Conservation (phyloP, 129 eudicot genomes). For the Rutidosis leptorrhynchoides region DNA sequence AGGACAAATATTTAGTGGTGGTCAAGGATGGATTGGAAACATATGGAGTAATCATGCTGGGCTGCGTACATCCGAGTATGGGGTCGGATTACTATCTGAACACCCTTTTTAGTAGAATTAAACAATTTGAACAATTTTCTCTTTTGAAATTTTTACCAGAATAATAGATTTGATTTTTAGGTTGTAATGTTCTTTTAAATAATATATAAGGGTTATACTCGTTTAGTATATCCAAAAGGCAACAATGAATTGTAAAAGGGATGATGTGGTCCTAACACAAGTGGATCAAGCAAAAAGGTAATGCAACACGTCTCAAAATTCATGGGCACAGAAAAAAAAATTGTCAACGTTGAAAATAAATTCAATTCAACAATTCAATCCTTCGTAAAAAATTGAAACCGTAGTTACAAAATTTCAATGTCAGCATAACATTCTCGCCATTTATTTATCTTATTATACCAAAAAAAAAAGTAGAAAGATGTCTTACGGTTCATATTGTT, state of each 20-base stretch:
- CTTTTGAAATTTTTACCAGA: too few relatives aligned
- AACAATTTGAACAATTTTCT: too few relatives aligned
- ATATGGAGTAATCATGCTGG: too few relatives aligned
- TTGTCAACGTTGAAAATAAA: conserved; percentile 11
- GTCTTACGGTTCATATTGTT: background rate
- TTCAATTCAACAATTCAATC: background rate
- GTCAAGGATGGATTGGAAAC: too few relatives aligned
- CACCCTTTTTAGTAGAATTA: too few relatives aligned
- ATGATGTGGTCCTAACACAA: conserved; percentile 24
- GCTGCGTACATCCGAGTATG: too few relatives aligned
- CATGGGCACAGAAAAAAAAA: background rate
- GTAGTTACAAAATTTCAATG: conserved; percentile 4
- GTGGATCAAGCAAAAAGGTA: conserved; percentile 21
- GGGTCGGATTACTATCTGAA: too few relatives aligned
- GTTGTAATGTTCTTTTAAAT: too few relatives aligned
- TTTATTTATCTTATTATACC: too few relatives aligned
- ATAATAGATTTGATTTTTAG: too few relatives aligned
- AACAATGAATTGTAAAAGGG: background rate
- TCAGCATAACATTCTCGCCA: background rate
- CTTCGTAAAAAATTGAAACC: conserved; percentile 28
- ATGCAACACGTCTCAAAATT: conserved; percentile 6
- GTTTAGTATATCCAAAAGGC: background rate
- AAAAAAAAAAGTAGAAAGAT: background rate
- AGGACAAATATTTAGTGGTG: too few relatives aligned
- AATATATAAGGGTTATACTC: background rate